A percentile compares a stretch with the other conserved stretches of the same genome.
These are phyloP conservation scores for Pleoardoris graminearum DNA, from an alignment of 2,329 filamentous ascomycete species.

Conservation along the genomic window DNA sequence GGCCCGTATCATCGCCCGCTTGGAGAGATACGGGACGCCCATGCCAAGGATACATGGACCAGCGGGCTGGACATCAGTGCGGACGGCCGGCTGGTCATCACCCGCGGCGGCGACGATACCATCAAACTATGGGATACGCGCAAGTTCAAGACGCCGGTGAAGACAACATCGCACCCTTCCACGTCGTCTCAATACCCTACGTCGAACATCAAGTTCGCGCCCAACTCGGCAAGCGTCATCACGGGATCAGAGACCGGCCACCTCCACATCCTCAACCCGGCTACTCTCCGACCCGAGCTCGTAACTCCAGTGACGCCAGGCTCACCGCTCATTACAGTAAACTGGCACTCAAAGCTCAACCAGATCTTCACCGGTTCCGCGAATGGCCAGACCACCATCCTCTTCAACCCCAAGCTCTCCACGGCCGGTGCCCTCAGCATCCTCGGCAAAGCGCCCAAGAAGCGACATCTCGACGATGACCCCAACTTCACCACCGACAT, in stretches of 20 bases:
- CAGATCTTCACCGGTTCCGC: constrained; percentile 94
- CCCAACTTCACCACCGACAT: constrained; percentile 72
- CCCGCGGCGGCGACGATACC: constrained; percentile 84
- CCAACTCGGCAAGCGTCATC: constrained; percentile 79
- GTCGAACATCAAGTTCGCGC: constrained; percentile 87
- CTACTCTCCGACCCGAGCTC: constrained; percentile 81
- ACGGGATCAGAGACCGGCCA: constrained; percentile 86
- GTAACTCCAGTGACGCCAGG: constrained; percentile 88
- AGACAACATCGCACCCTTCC: constrained; percentile 75
- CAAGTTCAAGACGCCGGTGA: constrained; percentile 90
- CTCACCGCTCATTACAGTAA: constrained; percentile 77
- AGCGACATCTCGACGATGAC: constrained; percentile 93
- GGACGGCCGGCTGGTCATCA: constrained; percentile 88
- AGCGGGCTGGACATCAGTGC: constrained; percentile 87
- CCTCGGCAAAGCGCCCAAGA: constrained; percentile 92
- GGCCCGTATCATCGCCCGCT: constrained; percentile 81
- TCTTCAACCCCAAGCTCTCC: constrained; percentile 88
- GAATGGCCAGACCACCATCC: constrained; percentile 84
- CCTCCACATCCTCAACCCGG: constrained; percentile 90
- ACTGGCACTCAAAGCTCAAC: constrained; percentile 94
- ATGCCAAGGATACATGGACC: constrained; percentile 84
- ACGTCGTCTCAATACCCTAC: constrained; percentile 83
- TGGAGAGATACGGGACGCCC: constrained; percentile 82
- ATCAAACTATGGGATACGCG: constrained; percentile 97
- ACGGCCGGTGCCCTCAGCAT: constrained; percentile 80